Evolutionary conservation across 2,329 filamentous ascomycete species (phyloP), one percentile per base, ranked within the genome.

Genomic region (Penicillium brevicompactum): DNA sequence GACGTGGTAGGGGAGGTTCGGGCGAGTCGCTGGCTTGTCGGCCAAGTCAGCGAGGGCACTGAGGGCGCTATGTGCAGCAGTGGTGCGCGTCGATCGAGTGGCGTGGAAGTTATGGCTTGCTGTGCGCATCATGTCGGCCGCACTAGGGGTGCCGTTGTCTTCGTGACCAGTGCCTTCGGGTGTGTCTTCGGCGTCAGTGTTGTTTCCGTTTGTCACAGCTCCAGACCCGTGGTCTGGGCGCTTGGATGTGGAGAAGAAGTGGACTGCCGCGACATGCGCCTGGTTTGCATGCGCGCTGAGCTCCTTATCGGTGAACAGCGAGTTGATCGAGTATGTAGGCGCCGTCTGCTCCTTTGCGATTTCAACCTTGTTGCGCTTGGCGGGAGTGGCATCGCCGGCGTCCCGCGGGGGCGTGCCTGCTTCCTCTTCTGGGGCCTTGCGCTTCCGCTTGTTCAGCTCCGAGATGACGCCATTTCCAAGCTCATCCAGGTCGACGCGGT

Each of bases 231-330:
- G 72, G 47, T 76, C 76, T 7, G 73, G 65, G 32, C 75, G 72
- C 58, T 74, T 75, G n/a, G 82, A 82, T 53, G 83, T 82, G 52
- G 83, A 79, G 69, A 87, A 86, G 71, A 79, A 80, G 58, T 80
- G 77, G 4, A 82, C 78, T 1, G 86, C 82, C 5, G 84, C 84
- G 30, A 82, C 76, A 48, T 84, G 82, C 3, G 85, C 85, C 44
- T 81, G 79, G 62, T 86, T 85, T 57, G 84, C 84, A 52, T 84
- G 82, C 68, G 84, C 76, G 49, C 80, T 81, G 50, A 88, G 79
- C 69, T 88, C 85, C 73, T 87, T 87, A 58, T 88, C 85, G 3
- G 84, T 87, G 67, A 88, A 88, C 14, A 88, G 76, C n/a, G 81
- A 80, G 53, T 87, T 80, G 53, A 88, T 80, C 7, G 83, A 85